Evolutionary conservation across 2,329 filamentous ascomycete genomes (phyloP).

Genomic region (Metarhizium anisopliae): DNA sequence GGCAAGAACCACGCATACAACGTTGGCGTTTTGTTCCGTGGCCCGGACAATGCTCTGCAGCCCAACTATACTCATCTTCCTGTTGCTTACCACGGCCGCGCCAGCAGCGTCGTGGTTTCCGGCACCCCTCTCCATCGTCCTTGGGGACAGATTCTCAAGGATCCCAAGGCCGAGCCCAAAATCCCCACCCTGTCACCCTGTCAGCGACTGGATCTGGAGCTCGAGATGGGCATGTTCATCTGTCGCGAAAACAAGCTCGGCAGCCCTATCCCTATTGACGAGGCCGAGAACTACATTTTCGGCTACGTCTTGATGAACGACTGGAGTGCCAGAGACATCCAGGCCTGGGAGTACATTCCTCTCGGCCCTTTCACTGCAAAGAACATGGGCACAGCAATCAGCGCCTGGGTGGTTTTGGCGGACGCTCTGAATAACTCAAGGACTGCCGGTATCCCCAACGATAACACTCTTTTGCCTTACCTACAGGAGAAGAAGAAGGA

Average conservation of each 20-base stretch:
- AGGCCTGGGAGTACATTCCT: conserved; percentile 52
- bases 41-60: conserved; percentile 63
- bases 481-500: conserved; percentile 46
- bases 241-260: conserved; percentile 58
- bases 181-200: conserved; percentile 50
- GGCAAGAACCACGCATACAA: conserved; percentile 68
- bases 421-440: conserved; percentile 39
- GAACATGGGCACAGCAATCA: conserved; percentile 50
- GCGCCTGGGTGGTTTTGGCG: conserved; percentile 52
- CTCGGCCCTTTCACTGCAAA: conserved; percentile 56
- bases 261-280: conserved; percentile 51
- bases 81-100: conserved; percentile 73
- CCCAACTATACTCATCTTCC: conserved; percentile 76
- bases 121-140: conserved; percentile 65
- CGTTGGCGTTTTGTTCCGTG: conserved; percentile 64
- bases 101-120: conserved; percentile 65
- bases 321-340: conserved; percentile 55
- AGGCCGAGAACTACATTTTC: conserved; percentile 65
- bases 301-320: conserved; percentile 59
- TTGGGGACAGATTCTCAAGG: conserved; percentile 58
- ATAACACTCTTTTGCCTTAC: conserved; percentile 25
- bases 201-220: conserved; percentile 61
- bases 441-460: conserved; percentile 20
- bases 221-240: conserved; percentile 71
- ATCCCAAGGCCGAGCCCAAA: conserved; percentile 40